Conservation (phyloP, 352 stramenopile species). For the Phytophthora melonis region DNA sequence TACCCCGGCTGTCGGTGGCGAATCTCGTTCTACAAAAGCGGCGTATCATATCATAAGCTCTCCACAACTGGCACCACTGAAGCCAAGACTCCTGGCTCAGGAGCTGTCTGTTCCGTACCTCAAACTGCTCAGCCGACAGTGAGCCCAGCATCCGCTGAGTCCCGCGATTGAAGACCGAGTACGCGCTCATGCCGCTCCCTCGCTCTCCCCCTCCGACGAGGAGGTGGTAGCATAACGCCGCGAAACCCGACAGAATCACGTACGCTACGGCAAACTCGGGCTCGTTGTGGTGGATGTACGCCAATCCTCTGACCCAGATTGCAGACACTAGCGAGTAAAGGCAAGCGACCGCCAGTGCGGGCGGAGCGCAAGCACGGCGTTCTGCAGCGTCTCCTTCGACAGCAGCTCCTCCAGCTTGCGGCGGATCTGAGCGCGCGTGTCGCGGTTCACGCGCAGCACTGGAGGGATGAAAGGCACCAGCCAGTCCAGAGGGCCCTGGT, state of each 20-base stretch:
- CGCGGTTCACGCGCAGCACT: slow-evolving; percentile 79
- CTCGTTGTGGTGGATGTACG: slow-evolving; percentile 57
- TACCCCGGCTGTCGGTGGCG: slow-evolving; percentile 55
- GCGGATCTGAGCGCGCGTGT: slow-evolving; percentile 66
- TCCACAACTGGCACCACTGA: background rate
- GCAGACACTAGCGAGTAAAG: slow-evolving; percentile 23
- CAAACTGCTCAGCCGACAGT: slow-evolving; percentile 85
- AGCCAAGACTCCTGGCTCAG: background rate
- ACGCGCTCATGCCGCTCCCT: slow-evolving; percentile 63
- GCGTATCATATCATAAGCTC: background rate
- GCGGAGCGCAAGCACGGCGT: slow-evolving; percentile 24
- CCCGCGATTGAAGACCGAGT: slow-evolving; percentile 85
- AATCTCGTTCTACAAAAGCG: slow-evolving; percentile 73
- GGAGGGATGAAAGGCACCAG: slow-evolving; percentile 86
- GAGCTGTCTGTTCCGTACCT: slow-evolving; percentile 44
- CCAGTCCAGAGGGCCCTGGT: slow-evolving; percentile 68
- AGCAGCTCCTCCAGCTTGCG: slow-evolving; percentile 41
- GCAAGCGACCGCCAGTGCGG: slow-evolving; percentile 35
- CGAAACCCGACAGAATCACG: slow-evolving; percentile 68
- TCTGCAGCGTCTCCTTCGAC: slow-evolving; percentile 44
- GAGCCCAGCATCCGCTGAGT: slow-evolving; percentile 79
- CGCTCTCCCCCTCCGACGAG: slow-evolving; percentile 33
- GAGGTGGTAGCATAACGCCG: slow-evolving; percentile 49
- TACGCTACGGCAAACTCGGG: slow-evolving; percentile 71
- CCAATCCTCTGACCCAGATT: slow-evolving; percentile 57